phyloP scores from a whole-genome alignment of 768 basidiomycete species.

The Asterophora lycoperdoides region DNA sequence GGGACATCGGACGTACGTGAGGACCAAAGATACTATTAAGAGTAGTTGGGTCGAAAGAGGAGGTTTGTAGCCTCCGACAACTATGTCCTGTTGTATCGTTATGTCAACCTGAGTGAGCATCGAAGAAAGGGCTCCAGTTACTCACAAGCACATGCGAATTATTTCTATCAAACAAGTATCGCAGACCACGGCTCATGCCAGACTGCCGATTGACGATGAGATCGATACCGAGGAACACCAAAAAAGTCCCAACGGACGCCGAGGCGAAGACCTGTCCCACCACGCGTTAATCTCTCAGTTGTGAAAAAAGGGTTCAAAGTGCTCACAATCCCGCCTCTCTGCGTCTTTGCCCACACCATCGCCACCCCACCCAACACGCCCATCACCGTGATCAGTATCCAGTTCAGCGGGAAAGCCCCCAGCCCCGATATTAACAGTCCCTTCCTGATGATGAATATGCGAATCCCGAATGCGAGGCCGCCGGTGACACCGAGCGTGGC shows the following conservation, averaged over 20 bases:
- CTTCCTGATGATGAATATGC: slow-evolving; percentile 45
- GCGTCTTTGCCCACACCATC: slow-evolving; percentile 36
- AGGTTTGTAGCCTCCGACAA: slow-evolving; percentile 47
- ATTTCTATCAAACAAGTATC: slow-evolving; percentile 63
- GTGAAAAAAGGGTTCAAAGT: background rate
- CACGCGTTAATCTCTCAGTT: no score
- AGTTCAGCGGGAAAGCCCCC: slow-evolving; percentile 39
- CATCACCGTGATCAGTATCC: slow-evolving; percentile 46
- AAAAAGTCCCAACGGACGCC: slow-evolving; percentile 59
- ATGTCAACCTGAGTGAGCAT: background rate
- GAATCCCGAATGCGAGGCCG: slow-evolving; percentile 54
- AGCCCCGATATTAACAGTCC: slow-evolving; percentile 42
- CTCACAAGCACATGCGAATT: slow-evolving; percentile 50
- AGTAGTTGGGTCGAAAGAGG: slow-evolving; percentile 45
- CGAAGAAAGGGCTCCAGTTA: slow-evolving; percentile 1
- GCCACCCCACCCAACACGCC: slow-evolving; percentile 39
- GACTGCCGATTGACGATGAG: slow-evolving; percentile 51
- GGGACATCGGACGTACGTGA: slow-evolving; percentile 44
- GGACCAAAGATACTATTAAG: slow-evolving; percentile 47
- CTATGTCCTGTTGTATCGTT: slow-evolving; percentile 39
- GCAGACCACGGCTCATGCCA: slow-evolving; percentile 61
- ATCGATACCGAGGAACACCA: slow-evolving; percentile 53
- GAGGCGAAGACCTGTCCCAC: slow-evolving; percentile 38
- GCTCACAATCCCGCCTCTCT: slow-evolving; percentile 50
- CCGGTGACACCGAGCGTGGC: slow-evolving; percentile 45